Conservation (phyloP, 1,284 basidiomycete species). For the Austropuccinia psidii region DNA sequence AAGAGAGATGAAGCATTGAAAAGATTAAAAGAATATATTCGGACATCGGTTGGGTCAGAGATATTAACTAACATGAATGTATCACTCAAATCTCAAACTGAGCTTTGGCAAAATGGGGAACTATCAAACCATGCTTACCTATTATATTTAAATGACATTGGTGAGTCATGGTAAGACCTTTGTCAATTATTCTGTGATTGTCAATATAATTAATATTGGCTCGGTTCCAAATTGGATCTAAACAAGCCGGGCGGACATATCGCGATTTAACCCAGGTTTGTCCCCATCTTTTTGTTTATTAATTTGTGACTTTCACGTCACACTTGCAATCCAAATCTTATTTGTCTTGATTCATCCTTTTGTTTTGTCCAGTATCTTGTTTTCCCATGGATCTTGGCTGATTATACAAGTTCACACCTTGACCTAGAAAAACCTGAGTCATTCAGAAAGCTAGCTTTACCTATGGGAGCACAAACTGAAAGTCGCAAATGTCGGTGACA, state of each 20-base stretch:
- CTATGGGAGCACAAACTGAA: conserved; percentile 83
- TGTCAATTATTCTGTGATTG: not conserved
- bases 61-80: conserved; percentile 10
- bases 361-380: conserved; percentile 57
- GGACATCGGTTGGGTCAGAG: conserved; percentile 29
- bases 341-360: not conserved
- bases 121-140: conserved; percentile 33
- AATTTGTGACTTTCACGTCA: conserved; percentile 55
- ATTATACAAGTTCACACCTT: conserved; percentile 68
- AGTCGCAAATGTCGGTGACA: conserved; percentile 50
- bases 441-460: conserved; percentile 72
- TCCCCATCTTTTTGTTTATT: conserved; percentile 50
- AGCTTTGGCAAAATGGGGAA: conserved; percentile 29
- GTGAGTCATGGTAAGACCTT: not conserved
- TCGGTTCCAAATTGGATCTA: too few species aligned
- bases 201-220: not conserved
- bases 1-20: conserved; percentile 32
- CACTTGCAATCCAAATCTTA: not conserved
- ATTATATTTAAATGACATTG: conserved; percentile 31
- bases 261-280: conserved; percentile 27
- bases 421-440: conserved; percentile 61
- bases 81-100: conserved; percentile 26
- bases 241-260: conserved; percentile 31
- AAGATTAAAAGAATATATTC: conserved; percentile 11
- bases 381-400: conserved; percentile 80